Conservation (phyloP, 345 rosid genomes). For the Salix dunnii region DNA sequence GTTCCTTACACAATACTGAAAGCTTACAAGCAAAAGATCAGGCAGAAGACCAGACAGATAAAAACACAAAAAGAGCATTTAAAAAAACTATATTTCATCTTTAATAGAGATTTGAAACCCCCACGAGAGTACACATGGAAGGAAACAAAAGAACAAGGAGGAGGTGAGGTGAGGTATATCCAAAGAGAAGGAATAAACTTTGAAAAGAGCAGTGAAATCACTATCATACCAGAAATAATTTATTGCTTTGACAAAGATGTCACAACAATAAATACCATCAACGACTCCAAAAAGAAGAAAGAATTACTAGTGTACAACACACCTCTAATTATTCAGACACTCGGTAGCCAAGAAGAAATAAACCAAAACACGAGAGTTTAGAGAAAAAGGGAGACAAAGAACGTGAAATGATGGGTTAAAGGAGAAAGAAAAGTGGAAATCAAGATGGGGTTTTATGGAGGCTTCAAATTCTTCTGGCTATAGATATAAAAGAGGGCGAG, state of each 20-base stretch:
- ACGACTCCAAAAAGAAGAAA: background rate
- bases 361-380: background rate
- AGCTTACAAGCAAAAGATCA: constrained; percentile 20
- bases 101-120: constrained; percentile 22
- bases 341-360: background rate
- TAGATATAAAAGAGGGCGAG: background rate
- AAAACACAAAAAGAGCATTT: constrained; percentile 31
- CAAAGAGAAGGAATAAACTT: constrained; percentile 90
- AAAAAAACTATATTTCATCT: background rate
- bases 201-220: constrained; percentile 87
- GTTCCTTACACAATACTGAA: constrained; percentile 45
- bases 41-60: constrained; percentile 50
- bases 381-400: constrained; percentile 9
- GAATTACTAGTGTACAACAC: constrained; percentile 9
- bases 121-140: constrained; percentile 24
- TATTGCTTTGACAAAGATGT: constrained; percentile 23
- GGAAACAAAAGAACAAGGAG: constrained; percentile 43
- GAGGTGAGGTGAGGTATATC: constrained; percentile 24
- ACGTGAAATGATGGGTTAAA: constrained; percentile 21
- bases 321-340: constrained; percentile 28
- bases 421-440: constrained; percentile 6
- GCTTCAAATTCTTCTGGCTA: background rate
- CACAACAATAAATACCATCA: constrained; percentile 12
- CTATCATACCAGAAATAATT: constrained; percentile 44
- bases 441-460: constrained; percentile 4